A percentile compares a stretch with the other conserved stretches of the same genome.
These are phyloP conservation scores for Fagopyrum homotropicum DNA, from an alignment of 148 eudicot genomes.

Conservation along the genomic window DNA sequence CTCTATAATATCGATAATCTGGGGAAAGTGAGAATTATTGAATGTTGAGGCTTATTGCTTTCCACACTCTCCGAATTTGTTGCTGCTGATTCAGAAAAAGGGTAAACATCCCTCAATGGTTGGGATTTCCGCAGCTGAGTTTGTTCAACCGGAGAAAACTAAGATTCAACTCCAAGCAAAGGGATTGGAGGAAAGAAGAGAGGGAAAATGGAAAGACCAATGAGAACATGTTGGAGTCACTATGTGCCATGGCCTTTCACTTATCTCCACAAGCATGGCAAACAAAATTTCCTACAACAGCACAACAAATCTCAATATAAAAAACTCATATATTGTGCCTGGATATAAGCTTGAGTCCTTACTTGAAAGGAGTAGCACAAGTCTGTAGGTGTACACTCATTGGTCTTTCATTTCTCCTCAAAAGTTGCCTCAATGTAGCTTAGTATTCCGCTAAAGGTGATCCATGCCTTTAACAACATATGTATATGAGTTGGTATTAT, in stretches of 20 bases:
- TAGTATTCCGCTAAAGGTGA: conserved; percentile 81
- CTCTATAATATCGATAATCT: background rate
- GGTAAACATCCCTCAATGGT: conserved; percentile 44
- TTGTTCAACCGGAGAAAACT: conserved; percentile 54
- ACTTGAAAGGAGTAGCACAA: conserved; percentile 92
- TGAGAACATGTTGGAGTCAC: no score
- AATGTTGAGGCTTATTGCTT: conserved; percentile 15
- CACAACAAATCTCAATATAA: background rate
- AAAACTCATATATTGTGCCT: background rate
- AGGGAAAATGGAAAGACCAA: no score
- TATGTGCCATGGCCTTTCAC: no score
- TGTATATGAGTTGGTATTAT: no score
- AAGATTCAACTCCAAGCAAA: conserved; percentile 48
- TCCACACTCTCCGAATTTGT: conserved; percentile 77
- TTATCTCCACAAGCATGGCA: no score
- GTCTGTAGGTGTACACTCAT: conserved; percentile 90
- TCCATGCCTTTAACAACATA: conserved; percentile 97
- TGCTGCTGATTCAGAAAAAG: conserved; percentile 70
- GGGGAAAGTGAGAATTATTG: background rate
- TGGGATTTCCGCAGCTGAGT: conserved; percentile 49
- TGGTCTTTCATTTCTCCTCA: conserved; percentile 68
- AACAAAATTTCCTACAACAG: conserved; percentile 67
- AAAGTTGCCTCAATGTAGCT: conserved; percentile 82
- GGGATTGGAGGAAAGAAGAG: no score
- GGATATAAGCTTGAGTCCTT: conserved; percentile 11